Evolutionary conservation across 768 basidiomycete species (phyloP).

Genomic region (Podaxis sp.): DNA sequence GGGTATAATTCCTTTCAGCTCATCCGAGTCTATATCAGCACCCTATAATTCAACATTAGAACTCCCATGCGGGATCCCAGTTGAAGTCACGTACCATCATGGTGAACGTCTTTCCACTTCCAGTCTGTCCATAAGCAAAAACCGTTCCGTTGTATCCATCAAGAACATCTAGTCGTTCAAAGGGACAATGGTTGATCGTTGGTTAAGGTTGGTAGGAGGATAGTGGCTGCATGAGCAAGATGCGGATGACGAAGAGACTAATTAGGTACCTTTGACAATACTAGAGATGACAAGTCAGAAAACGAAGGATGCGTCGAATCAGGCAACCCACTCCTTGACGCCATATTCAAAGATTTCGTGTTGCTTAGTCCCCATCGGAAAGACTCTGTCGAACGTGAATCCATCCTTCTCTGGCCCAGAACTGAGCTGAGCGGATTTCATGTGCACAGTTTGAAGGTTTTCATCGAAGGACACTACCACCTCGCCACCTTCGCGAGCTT

Average conservation of each 20-base stretch:
- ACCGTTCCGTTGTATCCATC: slow-evolving; percentile 98
- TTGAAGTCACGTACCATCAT: slow-evolving; percentile 77
- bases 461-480: slow-evolving; percentile 90
- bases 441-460: slow-evolving; percentile 77
- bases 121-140: slow-evolving; percentile 86
- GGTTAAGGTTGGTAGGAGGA: not conserved
- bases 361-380: slow-evolving; percentile 89
- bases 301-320: slow-evolving; percentile 8
- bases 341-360: slow-evolving; percentile 98
- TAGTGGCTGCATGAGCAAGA: not conserved
- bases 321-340: slow-evolving; percentile 81
- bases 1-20: slow-evolving; percentile 94
- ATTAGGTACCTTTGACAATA: slow-evolving; percentile 78
- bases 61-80: not conserved
- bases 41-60: slow-evolving; percentile 52
- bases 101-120: slow-evolving; percentile 91
- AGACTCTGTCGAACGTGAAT: slow-evolving; percentile 96
- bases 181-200: not conserved
- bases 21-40: slow-evolving; percentile 93
- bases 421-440: slow-evolving; percentile 67
- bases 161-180: slow-evolving; percentile 73
- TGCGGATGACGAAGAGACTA: not conserved
- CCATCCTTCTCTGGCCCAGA: slow-evolving; percentile 94
- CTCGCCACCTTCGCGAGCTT: slow-evolving; percentile 83
- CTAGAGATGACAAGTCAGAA: slow-evolving; percentile 36